A percentile compares a stretch with the other conserved stretches of the same genome.
Conservation (phyloP, 2,329 filamentous ascomycete species). For the Claviceps cyperi region DNA sequence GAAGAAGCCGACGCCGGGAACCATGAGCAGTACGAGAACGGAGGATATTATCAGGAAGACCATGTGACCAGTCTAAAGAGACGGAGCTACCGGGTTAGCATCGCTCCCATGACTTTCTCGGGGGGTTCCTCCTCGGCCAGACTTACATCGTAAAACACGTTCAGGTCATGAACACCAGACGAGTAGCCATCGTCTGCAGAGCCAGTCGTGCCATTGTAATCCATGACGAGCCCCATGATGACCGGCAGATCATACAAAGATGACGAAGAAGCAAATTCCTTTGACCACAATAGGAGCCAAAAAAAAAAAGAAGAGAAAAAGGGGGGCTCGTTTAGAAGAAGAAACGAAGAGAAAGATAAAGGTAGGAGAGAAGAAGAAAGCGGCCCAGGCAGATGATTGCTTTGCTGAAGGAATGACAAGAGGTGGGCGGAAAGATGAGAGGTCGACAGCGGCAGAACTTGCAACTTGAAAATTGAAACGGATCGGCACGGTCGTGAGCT, state of each 20-base stretch:
- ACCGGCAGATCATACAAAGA: not conserved
- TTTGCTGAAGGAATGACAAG: not conserved
- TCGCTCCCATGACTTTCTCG: not conserved
- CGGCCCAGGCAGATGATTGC: too few species aligned
- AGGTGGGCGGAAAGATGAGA: not conserved
- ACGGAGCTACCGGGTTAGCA: not conserved
- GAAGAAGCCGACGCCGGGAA: slow-evolving; percentile 88
- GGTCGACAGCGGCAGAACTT: not conserved
- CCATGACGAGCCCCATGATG: slow-evolving; percentile 15
- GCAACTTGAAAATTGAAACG: not conserved
- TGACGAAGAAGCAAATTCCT: not conserved
- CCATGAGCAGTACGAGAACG: slow-evolving; percentile 79
- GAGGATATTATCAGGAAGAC: slow-evolving; percentile 66
- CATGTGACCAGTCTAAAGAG: slow-evolving; percentile 57
- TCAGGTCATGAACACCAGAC: slow-evolving; percentile 49
- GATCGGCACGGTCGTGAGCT: not conserved
- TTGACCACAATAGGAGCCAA: too few species aligned
- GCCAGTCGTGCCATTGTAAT: slow-evolving; percentile 37
- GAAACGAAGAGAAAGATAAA: not conserved
- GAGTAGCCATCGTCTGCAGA: slow-evolving; percentile 38
- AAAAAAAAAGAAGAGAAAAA: too few species aligned
- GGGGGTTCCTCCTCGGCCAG: not conserved
- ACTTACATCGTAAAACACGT: slow-evolving; percentile 67
- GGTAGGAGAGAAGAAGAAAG: not conserved
- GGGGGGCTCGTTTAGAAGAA: not conserved